A percentile compares a stretch with the other conserved stretches of the same genome.
phyloP scores from a whole-genome alignment of 331 rosid species.

The Telfairia occidentalis region DNA sequence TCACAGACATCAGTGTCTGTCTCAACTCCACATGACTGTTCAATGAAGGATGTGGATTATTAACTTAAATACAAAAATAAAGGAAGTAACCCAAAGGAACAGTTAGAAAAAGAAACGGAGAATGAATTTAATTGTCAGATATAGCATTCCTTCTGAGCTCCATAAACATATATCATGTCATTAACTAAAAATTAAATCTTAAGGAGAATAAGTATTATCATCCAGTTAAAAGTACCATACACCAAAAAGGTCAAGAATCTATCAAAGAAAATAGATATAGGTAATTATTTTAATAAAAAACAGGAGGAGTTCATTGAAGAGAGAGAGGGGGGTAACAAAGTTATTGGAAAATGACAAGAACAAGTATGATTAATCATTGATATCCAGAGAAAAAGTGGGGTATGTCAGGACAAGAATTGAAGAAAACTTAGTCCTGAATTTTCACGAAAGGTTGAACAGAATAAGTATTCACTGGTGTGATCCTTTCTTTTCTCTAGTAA shows the following conservation, averaged over 20 bases:
- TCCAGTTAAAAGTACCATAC: not conserved
- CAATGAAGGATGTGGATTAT: conserved; percentile 12
- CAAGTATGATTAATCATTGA: not conserved
- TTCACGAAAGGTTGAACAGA: not conserved
- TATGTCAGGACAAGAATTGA: not conserved
- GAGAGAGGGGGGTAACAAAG: not conserved
- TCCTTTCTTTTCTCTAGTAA: not conserved
- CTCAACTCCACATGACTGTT: conserved; percentile 83
- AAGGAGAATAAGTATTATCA: not conserved
- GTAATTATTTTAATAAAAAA: not conserved
- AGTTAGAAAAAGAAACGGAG: not conserved
- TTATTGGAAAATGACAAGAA: not conserved
- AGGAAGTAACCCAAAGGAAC: conserved; percentile 11
- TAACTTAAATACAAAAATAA: conserved; percentile 8
- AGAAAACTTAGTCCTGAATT: not conserved
- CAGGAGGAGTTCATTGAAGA: not conserved
- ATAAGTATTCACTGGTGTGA: not conserved
- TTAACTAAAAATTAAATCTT: not conserved
- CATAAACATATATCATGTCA: not conserved
- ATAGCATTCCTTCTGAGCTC: not conserved
- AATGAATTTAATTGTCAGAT: not conserved
- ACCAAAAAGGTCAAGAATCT: not conserved
- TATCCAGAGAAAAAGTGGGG: not conserved
- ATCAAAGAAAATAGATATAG: not conserved
- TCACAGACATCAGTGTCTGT: conserved; percentile 82